Evolutionary conservation across 164 flowering plant genomes (phyloP).

Genomic region (Warburgia ugandensis): DNA sequence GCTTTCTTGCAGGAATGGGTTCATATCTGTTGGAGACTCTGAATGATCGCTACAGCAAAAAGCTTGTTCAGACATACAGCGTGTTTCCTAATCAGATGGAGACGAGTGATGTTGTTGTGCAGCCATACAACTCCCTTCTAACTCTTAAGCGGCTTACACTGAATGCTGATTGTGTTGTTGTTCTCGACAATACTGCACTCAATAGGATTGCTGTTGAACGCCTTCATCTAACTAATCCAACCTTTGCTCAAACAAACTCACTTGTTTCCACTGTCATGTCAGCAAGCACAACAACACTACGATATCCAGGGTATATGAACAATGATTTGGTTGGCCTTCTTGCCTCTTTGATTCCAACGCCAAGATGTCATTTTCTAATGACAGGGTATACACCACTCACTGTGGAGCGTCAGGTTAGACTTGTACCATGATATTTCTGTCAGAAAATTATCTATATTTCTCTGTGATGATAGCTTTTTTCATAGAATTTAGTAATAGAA

Average conservation of each 20-base stretch:
- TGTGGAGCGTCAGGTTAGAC: slow-evolving; percentile 88
- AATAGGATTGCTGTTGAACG: slow-evolving; percentile 97
- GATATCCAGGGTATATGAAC: slow-evolving; percentile 99
- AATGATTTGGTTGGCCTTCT: slow-evolving; percentile 99
- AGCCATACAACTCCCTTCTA: slow-evolving; percentile 96
- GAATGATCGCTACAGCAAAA: slow-evolving; percentile 98
- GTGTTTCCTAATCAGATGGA: slow-evolving; percentile 99
- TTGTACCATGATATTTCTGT: too few species aligned
- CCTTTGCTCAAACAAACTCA: slow-evolving; percentile 94
- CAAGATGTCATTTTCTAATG: slow-evolving; percentile 99
- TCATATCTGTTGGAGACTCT: slow-evolving; percentile 92
- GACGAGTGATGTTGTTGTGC: slow-evolving; percentile 98
- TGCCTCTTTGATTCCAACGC: slow-evolving; percentile 97
- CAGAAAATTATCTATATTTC: too few species aligned
- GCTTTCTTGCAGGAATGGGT: slow-evolving; percentile 76
- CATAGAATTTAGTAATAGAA: too few species aligned
- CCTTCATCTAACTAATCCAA: slow-evolving; percentile 84
- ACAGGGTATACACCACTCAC: slow-evolving; percentile 99
- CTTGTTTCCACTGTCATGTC: slow-evolving; percentile 99
- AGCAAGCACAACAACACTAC: slow-evolving; percentile 95
- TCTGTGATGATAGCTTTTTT: background rate
- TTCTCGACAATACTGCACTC: slow-evolving; percentile 96
- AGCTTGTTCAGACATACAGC: slow-evolving; percentile 97
- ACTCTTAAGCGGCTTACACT: slow-evolving; percentile 90
- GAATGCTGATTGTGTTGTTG: slow-evolving; percentile 99